phyloP scores from a whole-genome alignment of 164 flowering plant species.

The Akebia trifoliata region DNA sequence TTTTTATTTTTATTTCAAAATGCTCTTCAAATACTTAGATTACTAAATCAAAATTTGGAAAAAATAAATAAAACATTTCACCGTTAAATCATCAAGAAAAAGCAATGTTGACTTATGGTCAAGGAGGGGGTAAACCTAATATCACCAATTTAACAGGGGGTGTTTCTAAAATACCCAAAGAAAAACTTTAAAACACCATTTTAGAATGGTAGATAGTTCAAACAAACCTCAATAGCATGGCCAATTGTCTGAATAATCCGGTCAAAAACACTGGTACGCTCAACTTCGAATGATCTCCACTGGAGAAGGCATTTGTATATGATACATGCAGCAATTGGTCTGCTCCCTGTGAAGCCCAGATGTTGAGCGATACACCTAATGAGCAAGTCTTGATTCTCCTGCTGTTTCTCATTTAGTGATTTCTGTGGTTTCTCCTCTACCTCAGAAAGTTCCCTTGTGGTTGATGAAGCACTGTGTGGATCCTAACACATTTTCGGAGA shows the following conservation, averaged over 20 bases:
- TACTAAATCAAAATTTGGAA: too few relatives aligned
- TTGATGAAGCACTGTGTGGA: constrained; percentile 49
- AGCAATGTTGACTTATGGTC: too few relatives aligned
- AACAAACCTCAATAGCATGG: constrained; percentile 94
- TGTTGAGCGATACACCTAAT: constrained; percentile 78
- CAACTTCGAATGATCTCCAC: constrained; percentile 99
- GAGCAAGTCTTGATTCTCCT: constrained; percentile 81
- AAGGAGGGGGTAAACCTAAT: too few relatives aligned
- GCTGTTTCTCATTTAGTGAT: constrained; percentile 95
- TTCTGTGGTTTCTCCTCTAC: constrained; percentile 94
- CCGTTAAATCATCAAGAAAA: too few relatives aligned
- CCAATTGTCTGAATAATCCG: constrained; percentile 93
- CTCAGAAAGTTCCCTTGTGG: constrained; percentile 57
- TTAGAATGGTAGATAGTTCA: too few relatives aligned
- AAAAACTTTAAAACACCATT: too few relatives aligned
- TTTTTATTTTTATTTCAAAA: too few relatives aligned
- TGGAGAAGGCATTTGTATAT: constrained; percentile 96
- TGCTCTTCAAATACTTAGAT: too few relatives aligned
- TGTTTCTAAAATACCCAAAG: too few relatives aligned
- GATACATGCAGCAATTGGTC: constrained; percentile 95
- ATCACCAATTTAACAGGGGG: too few relatives aligned
- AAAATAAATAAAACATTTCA: too few relatives aligned
- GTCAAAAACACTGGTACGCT: constrained; percentile 93
- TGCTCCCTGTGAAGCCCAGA: constrained; percentile 76
- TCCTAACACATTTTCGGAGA: constrained; percentile 42